Percentiles rank a stretch among this genome's conserved stretches.
Evolutionary conservation across 495 filamentous ascomycete species (phyloP).

Genomic region (Bathelium albidoporum): DNA sequence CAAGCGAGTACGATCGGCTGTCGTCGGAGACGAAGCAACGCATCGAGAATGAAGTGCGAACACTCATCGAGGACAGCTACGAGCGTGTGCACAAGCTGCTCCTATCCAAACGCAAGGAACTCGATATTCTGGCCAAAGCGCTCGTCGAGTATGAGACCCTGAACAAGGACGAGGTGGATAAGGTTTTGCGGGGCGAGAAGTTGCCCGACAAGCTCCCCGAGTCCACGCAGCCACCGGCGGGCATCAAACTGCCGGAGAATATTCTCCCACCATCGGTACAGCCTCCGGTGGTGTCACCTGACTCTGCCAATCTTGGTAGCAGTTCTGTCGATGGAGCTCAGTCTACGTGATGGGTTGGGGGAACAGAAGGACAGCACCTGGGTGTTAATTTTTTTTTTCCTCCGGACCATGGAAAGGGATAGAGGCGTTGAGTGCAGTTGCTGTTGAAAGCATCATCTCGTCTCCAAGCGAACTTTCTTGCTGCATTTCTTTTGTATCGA

Average conservation of each 20-base stretch:
- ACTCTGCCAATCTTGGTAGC: background rate
- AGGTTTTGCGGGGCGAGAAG: constrained; percentile 75
- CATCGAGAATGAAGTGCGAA: constrained; percentile 79
- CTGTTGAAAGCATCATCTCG: background rate
- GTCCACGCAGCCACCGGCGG: constrained; percentile 31
- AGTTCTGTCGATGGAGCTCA: background rate
- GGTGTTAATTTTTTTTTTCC: background rate
- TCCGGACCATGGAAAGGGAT: background rate
- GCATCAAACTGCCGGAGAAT: constrained; percentile 44
- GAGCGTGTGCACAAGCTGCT: constrained; percentile 64
- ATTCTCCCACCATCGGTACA: background rate
- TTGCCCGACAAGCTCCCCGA: constrained; percentile 48
- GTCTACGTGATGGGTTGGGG: background rate
- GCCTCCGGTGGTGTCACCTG: background rate
- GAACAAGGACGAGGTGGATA: constrained; percentile 76
- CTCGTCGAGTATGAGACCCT: constrained; percentile 91
- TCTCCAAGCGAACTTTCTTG: background rate
- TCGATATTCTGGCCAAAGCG: constrained; percentile 78
- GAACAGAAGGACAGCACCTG: background rate
- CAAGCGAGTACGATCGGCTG: constrained; percentile 63
- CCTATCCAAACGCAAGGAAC: constrained; percentile 59
- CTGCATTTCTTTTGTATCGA: constrained; percentile 1
- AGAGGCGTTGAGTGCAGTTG: background rate
- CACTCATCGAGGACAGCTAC: constrained; percentile 71
- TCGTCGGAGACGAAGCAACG: constrained; percentile 73